Evolutionary conservation across 345 rosid species (phyloP), one percentile per base, ranked within the genome.

Genomic region (Aethionema arabicum): DNA sequence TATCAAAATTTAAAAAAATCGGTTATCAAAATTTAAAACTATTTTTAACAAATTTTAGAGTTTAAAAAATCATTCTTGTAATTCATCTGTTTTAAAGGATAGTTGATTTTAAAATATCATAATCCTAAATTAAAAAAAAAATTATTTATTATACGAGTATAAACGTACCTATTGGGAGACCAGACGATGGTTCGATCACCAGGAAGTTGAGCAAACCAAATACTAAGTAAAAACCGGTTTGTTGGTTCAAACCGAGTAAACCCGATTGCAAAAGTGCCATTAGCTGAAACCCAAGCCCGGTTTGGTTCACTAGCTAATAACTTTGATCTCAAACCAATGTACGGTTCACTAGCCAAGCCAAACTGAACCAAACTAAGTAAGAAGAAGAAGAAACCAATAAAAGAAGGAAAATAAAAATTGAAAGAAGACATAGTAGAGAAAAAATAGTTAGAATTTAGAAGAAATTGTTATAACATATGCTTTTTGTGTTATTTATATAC

Each of bases 181-280:
- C 98, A 91, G 32, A 91, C 87, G 1, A 79, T 30, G 27, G 85
- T 83, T 59, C 78, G 78, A 62, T 91, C 96, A 8, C 95, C 91
- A 5, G 95, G 96, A 68, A 88, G 87, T 60, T 78, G 74, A 3
- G 79, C 71, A 61, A 86, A 85, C 96, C 96, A 92, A 59, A 88
- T 81, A 11, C 83, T 86, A 4, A 86, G 36, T 44, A 72, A 78
- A 71, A 80, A 82, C 9, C 50, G 71, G 63, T 74, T 79, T 9
- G 35, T 56, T 27, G 37, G 52, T 49, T 61, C 72, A 5, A 62
- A 65, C 37, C 58, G 67, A 40, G 83, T 71, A 78, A 92, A 91
- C 42, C 98, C 96, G 16, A 86, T 73, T 31, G 91, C 87, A 59
- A 88, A 91, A 16, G 98, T 81, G 21, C 92, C 80, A 35, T 83